phyloP scores from a whole-genome alignment of 345 rosid species.

The Eucalyptus victrix region DNA sequence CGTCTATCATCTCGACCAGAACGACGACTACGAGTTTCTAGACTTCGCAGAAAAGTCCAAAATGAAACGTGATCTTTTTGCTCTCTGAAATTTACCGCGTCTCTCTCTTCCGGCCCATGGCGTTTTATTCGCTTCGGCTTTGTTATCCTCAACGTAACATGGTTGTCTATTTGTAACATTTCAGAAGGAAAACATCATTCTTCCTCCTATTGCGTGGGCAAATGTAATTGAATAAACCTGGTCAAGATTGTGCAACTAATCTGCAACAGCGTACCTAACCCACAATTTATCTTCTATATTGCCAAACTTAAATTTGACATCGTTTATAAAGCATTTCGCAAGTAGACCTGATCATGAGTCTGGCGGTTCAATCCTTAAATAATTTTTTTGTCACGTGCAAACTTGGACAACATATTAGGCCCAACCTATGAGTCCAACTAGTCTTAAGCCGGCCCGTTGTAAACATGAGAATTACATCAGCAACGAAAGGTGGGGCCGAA shows the following conservation, averaged over 20 bases:
- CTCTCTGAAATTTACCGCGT: background rate
- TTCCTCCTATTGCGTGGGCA: background rate
- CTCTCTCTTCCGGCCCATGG: background rate
- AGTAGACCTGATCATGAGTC: background rate
- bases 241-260: background rate
- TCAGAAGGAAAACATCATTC: background rate
- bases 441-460: background rate
- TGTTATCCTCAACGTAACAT: background rate
- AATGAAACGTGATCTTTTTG: background rate
- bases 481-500: background rate
- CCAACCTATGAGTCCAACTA: background rate
- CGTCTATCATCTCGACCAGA: background rate
- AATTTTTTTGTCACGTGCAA: background rate
- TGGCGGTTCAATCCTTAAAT: background rate
- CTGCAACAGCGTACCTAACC: no score
- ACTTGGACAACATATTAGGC: background rate
- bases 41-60: background rate
- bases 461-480: background rate
- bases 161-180: no score
- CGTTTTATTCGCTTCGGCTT: background rate
- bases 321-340: fast-evolving
- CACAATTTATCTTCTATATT: background rate
- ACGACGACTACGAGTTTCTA: background rate
- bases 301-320: background rate
- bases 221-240: background rate